Evolutionary conservation across 306 rosid genomes (phyloP).

Genomic region (Glycine latifolia): DNA sequence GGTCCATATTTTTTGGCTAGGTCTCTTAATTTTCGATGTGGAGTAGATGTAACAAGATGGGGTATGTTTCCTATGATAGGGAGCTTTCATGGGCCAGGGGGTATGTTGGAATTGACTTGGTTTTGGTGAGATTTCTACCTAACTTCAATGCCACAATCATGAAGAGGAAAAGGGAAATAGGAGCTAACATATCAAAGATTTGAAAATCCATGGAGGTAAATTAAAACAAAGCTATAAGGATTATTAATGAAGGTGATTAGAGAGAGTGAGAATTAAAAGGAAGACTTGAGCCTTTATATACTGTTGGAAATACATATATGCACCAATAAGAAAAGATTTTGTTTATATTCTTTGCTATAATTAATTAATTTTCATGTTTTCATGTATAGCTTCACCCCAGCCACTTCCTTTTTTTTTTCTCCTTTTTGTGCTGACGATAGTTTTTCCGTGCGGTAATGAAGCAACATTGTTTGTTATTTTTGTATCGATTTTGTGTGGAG

Average conservation of each 20-base stretch:
- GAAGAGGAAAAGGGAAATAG: not conserved
- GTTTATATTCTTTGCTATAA: not conserved
- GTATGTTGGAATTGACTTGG: not conserved
- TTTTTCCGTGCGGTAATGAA: too few relatives aligned
- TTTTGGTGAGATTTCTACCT: not conserved
- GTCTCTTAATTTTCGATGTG: slow-evolving; percentile 1
- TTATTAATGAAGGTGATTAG: not conserved
- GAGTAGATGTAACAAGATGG: not conserved
- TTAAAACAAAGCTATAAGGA: not conserved
- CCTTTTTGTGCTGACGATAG: too few relatives aligned
- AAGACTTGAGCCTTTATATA: not conserved
- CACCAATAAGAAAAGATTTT: not conserved
- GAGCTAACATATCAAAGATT: not conserved
- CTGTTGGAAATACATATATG: not conserved
- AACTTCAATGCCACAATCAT: not conserved
- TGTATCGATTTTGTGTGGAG: not conserved
- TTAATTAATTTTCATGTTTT: not conserved
- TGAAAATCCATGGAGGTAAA: not conserved
- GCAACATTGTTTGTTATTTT: not conserved
- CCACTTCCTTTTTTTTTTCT: not conserved
- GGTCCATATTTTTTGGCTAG: slow-evolving; percentile 7
- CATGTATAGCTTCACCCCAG: not conserved
- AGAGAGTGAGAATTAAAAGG: not conserved
- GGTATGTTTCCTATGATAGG: not conserved
- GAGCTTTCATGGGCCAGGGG: not conserved